Percentiles rank a stretch among this genome's conserved stretches.
Evolutionary conservation across 2,329 filamentous ascomycete genomes (phyloP).

Genomic region (Hypoxylon sp.): DNA sequence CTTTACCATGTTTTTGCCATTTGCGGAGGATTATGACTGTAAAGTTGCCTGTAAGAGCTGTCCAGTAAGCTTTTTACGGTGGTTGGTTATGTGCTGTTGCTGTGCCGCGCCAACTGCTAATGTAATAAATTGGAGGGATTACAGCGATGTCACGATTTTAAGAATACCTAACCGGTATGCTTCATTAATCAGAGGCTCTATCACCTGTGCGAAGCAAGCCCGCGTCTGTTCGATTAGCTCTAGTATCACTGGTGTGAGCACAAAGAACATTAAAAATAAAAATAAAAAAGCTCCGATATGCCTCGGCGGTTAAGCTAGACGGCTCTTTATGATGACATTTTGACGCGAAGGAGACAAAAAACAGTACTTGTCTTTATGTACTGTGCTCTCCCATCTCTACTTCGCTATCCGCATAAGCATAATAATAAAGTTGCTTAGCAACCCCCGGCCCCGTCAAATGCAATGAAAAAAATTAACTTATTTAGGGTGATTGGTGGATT

Average conservation of each 20-base stretch:
- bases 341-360: background rate
- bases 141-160: background rate
- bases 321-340: background rate
- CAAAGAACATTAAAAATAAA: background rate
- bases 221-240: slow-evolving; percentile 12
- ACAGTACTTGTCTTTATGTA: slow-evolving; percentile 24
- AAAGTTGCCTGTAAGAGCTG: background rate
- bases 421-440: slow-evolving; percentile 16
- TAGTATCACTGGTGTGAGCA: slow-evolving; percentile 5
- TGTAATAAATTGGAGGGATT: slow-evolving; percentile 15
- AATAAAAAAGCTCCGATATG: slow-evolving; percentile 18
- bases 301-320: slow-evolving; percentile 3
- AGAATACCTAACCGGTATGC: slow-evolving; percentile 29
- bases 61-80: slow-evolving; percentile 7
- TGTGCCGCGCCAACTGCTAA: slow-evolving; percentile 26
- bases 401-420: slow-evolving; percentile 26
- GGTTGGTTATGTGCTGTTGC: slow-evolving; percentile 18
- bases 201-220: slow-evolving; percentile 5
- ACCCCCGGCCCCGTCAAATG: slow-evolving; percentile 13
- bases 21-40: slow-evolving; percentile 9
- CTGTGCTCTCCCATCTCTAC: slow-evolving; percentile 30
- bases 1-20: background rate
- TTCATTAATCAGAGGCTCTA: slow-evolving; percentile 1
- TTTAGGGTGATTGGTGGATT: slow-evolving; percentile 25
- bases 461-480: slow-evolving; percentile 8